Evolutionary conservation across 2,329 filamentous ascomycete genomes (phyloP), one percentile per base, ranked within the genome.

Genomic region (Hypoxylon sp.): DNA sequence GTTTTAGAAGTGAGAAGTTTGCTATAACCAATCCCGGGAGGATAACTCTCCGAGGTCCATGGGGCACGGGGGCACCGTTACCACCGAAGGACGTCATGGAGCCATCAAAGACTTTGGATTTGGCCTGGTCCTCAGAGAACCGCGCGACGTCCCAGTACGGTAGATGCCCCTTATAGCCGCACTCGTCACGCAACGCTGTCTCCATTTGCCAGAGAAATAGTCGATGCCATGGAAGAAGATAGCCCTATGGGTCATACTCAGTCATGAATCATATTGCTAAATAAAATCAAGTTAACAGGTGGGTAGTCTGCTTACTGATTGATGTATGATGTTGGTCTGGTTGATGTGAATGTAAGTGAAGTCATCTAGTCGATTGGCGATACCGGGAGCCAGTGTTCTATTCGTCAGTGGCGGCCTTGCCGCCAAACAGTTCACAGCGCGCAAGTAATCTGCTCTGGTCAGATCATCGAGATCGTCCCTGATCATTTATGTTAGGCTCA

Each of bases 281-380:
- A 31, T n/a, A 51, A 10, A 19, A 9, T 13, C 8, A 11, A 9
- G 14, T 13, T 39, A 22, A 19, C 5, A 24, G 6, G 0, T 11
- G 1, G 4, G 2, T 24, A 29, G 19, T 5, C 19, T 17, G 46
- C 68, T 61, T 51, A 72, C 67, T 24, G 72, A 73, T 35, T 74
- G 63, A 17, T 73, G 71, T 3, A 72, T 71, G 29, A 72, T 70
- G 48, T 73, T 73, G 1, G 71, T 72, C 35, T 74, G 72, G 63
- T 73, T 73, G 29, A 72, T 73, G 44, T 74, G 67, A 46, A 70
- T 73, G 22, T 69, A 72, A 13, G 67, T 73, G 54, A 74, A 74
- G 44, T 74, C 72, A 50, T 74, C 72, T 2, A 73, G 54, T 3
- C 71, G 56, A 31, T 73, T 72, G 13, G 65, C 64, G 3, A 55